A percentile compares a stretch with the other conserved stretches of the same genome.
Conservation (phyloP, 306 rosid species). For the Rubus parviflorus region DNA sequence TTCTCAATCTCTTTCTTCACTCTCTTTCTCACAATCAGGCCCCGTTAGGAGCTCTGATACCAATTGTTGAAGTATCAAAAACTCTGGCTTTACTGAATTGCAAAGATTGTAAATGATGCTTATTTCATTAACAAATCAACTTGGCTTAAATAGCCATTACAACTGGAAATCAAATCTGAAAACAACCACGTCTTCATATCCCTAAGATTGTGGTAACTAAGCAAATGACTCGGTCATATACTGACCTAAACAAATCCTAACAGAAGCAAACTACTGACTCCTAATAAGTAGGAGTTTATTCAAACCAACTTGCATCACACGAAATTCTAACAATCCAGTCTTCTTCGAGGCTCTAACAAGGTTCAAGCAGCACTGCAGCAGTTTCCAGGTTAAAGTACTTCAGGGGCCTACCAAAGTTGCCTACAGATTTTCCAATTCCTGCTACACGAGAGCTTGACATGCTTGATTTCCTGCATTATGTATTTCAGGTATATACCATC, state of each 20-base stretch:
- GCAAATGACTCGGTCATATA: too few species aligned
- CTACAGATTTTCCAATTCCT: slow-evolving; percentile 51
- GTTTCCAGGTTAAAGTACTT: slow-evolving; percentile 64
- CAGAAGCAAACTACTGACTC: too few species aligned
- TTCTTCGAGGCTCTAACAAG: slow-evolving; percentile 8
- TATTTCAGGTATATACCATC: slow-evolving; percentile 68
- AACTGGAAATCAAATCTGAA: not conserved
- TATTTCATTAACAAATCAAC: not conserved
- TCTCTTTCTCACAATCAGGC: not conserved
- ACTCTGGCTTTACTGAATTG: too few species aligned
- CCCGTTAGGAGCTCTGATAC: not conserved
- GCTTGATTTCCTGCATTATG: slow-evolving; percentile 77
- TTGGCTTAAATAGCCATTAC: slow-evolving; percentile 1
- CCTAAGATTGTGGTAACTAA: not conserved
- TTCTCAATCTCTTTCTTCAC: not conserved
- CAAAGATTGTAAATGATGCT: not conserved
- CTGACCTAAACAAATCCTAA: too few species aligned
- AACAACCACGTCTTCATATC: not conserved
- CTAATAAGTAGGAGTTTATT: too few species aligned
- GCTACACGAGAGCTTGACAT: slow-evolving; percentile 64
- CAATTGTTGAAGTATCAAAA: not conserved
- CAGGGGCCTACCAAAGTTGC: slow-evolving; percentile 72
- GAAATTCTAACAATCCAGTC: too few species aligned
- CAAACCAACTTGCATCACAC: too few species aligned
- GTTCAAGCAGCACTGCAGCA: slow-evolving; percentile 64